phyloP scores from a whole-genome alignment of 2,329 filamentous ascomycete genomes.

The Didymella exigua region DNA sequence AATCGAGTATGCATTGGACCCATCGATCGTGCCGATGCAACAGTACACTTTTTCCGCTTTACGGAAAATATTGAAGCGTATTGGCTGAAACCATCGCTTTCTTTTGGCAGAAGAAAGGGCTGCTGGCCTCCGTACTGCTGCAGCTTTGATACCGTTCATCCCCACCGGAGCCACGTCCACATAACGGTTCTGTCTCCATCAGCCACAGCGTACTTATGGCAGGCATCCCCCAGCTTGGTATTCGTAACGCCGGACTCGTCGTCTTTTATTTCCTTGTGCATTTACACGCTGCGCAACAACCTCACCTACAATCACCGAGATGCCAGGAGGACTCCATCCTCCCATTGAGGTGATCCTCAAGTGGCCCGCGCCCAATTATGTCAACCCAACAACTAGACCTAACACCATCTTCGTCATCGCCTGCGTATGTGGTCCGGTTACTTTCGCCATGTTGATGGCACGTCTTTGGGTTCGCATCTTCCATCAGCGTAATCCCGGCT shows the following conservation, averaged over 20 bases:
- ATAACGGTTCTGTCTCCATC: not conserved
- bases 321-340: conserved; percentile 40
- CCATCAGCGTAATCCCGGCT: conserved; percentile 33
- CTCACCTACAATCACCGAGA: conserved; percentile 12
- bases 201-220: conserved; percentile 26
- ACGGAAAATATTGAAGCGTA: not conserved
- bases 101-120: conserved; percentile 13
- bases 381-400: conserved; percentile 29
- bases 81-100: conserved; percentile 13
- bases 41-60: too few relatives aligned
- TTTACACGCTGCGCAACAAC: not conserved
- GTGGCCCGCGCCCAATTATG: conserved; percentile 36
- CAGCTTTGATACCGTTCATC: conserved; percentile 1
- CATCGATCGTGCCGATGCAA: not conserved
- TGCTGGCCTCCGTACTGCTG: too few relatives aligned
- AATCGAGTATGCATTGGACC: not conserved
- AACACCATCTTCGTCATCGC: conserved; percentile 27
- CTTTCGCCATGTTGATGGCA: conserved; percentile 28
- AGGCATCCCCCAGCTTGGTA: conserved; percentile 23
- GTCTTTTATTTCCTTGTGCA: not conserved
- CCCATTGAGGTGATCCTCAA: conserved; percentile 30
- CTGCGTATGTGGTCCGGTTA: conserved; percentile 32
- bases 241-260: not conserved
- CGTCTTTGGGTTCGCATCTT: conserved; percentile 38
- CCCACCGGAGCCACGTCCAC: not conserved